Base-by-base conservation (phyloP, 148 eudicot species). In the Drosera capensis region DNA sequence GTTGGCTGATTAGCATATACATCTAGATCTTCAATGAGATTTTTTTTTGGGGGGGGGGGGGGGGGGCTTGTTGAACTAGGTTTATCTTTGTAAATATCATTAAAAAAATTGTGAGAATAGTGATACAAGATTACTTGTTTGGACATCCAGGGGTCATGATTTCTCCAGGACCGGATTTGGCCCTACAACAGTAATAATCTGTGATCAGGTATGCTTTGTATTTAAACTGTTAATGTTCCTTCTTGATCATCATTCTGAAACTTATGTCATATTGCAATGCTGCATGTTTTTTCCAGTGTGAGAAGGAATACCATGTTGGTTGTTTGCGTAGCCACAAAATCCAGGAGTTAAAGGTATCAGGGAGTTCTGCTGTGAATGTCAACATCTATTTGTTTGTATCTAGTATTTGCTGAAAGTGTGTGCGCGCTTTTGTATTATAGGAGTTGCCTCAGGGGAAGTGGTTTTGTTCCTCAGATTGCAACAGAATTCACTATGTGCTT, bases 281-380 rank as follows among this genome's bases (percentile, higher is more conserved):
- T 13, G 48, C 34, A 2, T 55, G n/a, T n/a, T n/a, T 46, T 47
- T 41, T 56, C 20, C 57, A 82, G 92, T 88, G 94, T 54, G 94
- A 83, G 50, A 83, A 54, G 57, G 92, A 88, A 46, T 83, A 66
- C 49, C 96, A 88, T 48, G 71, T 83, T 17, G 77, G 86, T 46
- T 88, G 96, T 63, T 54, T 88, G 40, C 78, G 46, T 52, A 74
- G 66, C 56, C 75, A 77, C 31, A 60, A 50, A 15, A 71, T 74
- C 52, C 81, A 64, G 8, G 66, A 72, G 58, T 58, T 83, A 34
- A 52, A 77, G 86, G 94, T 88, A 19, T n/a, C 45, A 23, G 40
- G 28, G 14, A 36, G 17, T 37, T 1, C 22, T 23, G 7, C 21
- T 7, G n/a, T n/a, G n/a, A n/a, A n/a, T n/a, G n/a, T n/a, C n/a